Evolutionary conservation across 2,329 filamentous ascomycete species (phyloP).

Genomic region (Pseudogymnoascus sp.): DNA sequence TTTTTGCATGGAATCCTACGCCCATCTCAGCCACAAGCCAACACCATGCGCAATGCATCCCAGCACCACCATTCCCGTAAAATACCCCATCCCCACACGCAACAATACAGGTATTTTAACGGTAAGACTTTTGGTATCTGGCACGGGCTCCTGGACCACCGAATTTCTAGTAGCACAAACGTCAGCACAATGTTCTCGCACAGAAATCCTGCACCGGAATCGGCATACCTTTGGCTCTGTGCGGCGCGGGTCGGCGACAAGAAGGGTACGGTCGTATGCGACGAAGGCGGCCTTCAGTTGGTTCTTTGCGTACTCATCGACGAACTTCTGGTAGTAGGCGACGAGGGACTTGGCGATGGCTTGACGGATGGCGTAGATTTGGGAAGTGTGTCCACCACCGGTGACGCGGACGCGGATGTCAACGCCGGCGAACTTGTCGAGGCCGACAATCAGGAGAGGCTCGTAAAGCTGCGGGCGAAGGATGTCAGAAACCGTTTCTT

Average conservation of each 20-base stretch:
- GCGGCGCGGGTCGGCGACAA: slow-evolving; percentile 98
- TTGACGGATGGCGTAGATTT: slow-evolving; percentile 98
- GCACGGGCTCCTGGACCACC: slow-evolving; percentile 88
- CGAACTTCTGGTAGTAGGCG: slow-evolving; percentile 99
- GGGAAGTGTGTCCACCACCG: slow-evolving; percentile 95
- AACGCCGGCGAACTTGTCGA: slow-evolving; percentile 94
- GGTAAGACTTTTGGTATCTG: slow-evolving; percentile 99
- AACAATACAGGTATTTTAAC: slow-evolving; percentile 99
- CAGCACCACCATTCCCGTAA: slow-evolving; percentile 23
- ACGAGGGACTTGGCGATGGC: slow-evolving; percentile 97
- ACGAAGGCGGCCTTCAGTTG: slow-evolving; percentile 95
- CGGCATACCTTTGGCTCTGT: slow-evolving; percentile 91
- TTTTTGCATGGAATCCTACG: slow-evolving; percentile 30
- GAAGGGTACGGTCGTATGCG: slow-evolving; percentile 92
- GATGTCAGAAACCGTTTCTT: slow-evolving; percentile 9
- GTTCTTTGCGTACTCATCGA: slow-evolving; percentile 99
- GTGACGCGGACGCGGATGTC: slow-evolving; percentile 96
- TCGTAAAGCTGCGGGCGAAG: slow-evolving; percentile 72
- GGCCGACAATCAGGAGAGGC: slow-evolving; percentile 90
- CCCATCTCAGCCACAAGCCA: slow-evolving; percentile 26
- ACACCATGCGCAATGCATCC: slow-evolving; percentile 32
- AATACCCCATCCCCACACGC: slow-evolving; percentile 64
- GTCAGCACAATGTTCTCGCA: slow-evolving; percentile 17
- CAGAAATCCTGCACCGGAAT: slow-evolving; percentile 10
- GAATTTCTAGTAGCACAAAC: slow-evolving; percentile 36